Base-by-base conservation (phyloP, 306 rosid species). In the Abrus precatorius region DNA sequence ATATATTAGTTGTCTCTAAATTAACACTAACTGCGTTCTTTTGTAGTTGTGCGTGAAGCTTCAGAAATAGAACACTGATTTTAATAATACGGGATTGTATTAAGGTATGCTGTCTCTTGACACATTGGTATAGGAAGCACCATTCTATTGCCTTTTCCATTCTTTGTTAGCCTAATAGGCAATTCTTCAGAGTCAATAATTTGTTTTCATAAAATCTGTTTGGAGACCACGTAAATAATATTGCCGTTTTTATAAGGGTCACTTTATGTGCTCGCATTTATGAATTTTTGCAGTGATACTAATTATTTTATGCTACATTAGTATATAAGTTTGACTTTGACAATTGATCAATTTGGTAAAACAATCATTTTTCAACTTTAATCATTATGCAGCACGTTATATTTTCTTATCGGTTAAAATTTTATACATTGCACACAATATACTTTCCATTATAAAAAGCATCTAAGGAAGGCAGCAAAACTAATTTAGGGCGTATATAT, bases 11-110 rank as follows among this genome's bases (percentile, higher is more conserved):
- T 81, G 78, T 61, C 62, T 36, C 72, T 14, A 48, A 76, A 62
- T 82, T 61, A 62, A 86, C 67, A 52, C 45, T 45, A 32, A 33
- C 45, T 76, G 32, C 68, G 5, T 82, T 49, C 75, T 74, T 80
- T 61, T 87, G 84, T 69, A 93, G 99, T 89, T 80, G 91, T 91
- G 45, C 78, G 91, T 91, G 45, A 75, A 86, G 85, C 91, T 84
- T 53, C 87, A 89, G 66, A 89, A 72, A 48, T 81, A 80, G 38
- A 45, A 71, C 59, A 64, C 74, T 38, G 66, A 75, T 74, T 85
- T 55, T 38, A 49, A 47, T 63, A 50, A 52, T 9, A 10, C 27
- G 36, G 62, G 80, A 56, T 79, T 80, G 40, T 53, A 69, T 52
- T 52, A 34, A 79, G 94, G 90, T 87, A 85, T 61, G 77, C 44